These are phyloP conservation scores for Acanthamoeba castellanii DNA, from an alignment of 208 protist genomes.

Conservation along the genomic window DNA sequence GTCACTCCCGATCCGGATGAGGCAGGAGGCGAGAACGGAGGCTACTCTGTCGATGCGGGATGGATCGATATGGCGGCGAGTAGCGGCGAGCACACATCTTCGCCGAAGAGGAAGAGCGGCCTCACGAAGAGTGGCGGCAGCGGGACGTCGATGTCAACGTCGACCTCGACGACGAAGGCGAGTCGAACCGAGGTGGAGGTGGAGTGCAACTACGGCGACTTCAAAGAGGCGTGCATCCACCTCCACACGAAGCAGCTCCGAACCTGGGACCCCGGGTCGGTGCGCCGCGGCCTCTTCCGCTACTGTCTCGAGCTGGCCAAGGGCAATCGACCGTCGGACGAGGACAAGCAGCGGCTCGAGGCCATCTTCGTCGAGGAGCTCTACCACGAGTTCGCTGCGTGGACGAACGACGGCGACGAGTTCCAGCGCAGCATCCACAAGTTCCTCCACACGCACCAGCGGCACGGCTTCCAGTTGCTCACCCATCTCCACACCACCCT, in stretches of 20 bases:
- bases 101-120: background rate
- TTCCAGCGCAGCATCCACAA: conserved; percentile 28
- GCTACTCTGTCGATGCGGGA: background rate
- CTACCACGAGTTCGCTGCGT: conserved; percentile 26
- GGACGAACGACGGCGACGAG: background rate
- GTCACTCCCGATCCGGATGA: background rate
- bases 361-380: conserved; percentile 45
- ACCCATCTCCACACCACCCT: background rate
- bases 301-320: conserved; percentile 34
- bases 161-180: background rate
- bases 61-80: background rate
- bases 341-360: conserved; percentile 46
- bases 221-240: conserved; percentile 35
- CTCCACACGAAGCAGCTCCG: conserved; percentile 23
- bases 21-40: background rate
- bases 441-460: conserved; percentile 25
- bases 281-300: conserved; percentile 34
- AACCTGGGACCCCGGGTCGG: conserved; percentile 20
- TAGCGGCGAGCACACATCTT: background rate
- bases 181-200: conserved; percentile 9
- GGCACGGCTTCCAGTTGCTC: conserved; percentile 5
- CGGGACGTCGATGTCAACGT: background rate
- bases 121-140: background rate
- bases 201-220: conserved; percentile 42
- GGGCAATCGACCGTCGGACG: background rate